Evolutionary conservation across 2,329 filamentous ascomycete genomes (phyloP).

Genomic region (Talaromyces piceae): DNA sequence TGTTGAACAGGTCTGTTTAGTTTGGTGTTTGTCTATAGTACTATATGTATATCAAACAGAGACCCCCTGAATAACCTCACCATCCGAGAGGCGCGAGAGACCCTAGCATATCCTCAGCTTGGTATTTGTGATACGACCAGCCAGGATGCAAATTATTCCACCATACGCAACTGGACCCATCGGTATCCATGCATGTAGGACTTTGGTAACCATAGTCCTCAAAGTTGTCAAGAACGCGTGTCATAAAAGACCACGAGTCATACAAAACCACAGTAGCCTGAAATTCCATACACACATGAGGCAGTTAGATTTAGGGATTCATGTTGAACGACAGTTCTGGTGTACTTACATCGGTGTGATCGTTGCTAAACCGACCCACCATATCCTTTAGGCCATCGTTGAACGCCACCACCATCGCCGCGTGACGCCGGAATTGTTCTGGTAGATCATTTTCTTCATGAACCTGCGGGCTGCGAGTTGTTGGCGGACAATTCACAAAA

Average conservation of each 20-base stretch:
- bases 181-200: slow-evolving; percentile 8
- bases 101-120: slow-evolving; percentile 10
- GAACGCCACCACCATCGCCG: slow-evolving; percentile 5
- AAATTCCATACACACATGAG: background rate
- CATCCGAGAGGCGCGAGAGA: slow-evolving; percentile 7
- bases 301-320: slow-evolving; percentile 1
- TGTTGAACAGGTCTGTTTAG: too few relatives aligned
- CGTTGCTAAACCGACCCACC: background rate
- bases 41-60: background rate
- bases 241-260: slow-evolving; percentile 12
- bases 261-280: slow-evolving; percentile 10
- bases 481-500: slow-evolving; percentile 9
- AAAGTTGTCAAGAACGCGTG: slow-evolving; percentile 10
- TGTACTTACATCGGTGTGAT: slow-evolving; percentile 9
- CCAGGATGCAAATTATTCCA: slow-evolving; percentile 13
- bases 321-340: background rate
- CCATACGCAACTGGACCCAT: slow-evolving; percentile 13
- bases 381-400: slow-evolving; percentile 7
- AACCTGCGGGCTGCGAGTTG: slow-evolving; percentile 11
- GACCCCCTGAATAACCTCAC: background rate
- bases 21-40: background rate
- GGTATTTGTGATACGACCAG: slow-evolving; percentile 8
- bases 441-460: slow-evolving; percentile 10
- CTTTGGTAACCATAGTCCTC: slow-evolving; percentile 10
- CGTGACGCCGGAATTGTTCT: slow-evolving; percentile 10